Base-by-base conservation (phyloP, 352 stramenopile species). In the Thraustochytrium striatum region DNA sequence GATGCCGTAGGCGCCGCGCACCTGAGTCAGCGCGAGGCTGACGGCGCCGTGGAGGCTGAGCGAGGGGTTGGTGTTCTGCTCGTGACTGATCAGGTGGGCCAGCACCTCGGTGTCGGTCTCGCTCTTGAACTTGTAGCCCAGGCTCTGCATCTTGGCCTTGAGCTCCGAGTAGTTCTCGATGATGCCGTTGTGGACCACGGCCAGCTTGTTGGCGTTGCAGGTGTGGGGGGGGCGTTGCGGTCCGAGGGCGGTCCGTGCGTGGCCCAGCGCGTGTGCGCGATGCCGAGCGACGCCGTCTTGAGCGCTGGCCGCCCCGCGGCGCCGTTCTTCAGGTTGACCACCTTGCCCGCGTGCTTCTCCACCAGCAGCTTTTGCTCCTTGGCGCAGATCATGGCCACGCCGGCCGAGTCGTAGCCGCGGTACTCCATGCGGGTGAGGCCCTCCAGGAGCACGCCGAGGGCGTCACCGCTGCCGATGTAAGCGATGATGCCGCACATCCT, bases 91-190 rank as follows among this genome's bases (percentile, higher is more conserved):
- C 13, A 99, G 86, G 81, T 99, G 96, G 25, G 91, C 94, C 59
- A 98, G 97, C 61, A 99, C 95, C 85, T 99, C 96, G 1, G 95
- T 98, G 86, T 99, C 96, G 1, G 96, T 99, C 83, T 99, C 91
- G 52, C 87, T 94, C 35, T 86, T 89, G 83, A 99, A 99, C 19
- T 88, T 83, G n/a, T 98, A 91, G 50, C 95, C 95, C 62, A 90
- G 87, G 65, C 81, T 85, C 69, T 91, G 78, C 3, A 85, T 72
- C 41, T 65, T 25, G 78, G 93, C 88, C 83, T 95, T 95, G 79
- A 96, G 88, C 78, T 92, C 86, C 83, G 92, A 88, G 83, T 95
- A 95, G 85, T 99, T 99, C 75, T 97, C 98, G 82, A 99, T 95
- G 38, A 96, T 99, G 53, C 96, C 96, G 84, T 99, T 99, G 87